Conservation (phyloP, 176 grass and related monocot genomes). For the Oryza australiensis region DNA sequence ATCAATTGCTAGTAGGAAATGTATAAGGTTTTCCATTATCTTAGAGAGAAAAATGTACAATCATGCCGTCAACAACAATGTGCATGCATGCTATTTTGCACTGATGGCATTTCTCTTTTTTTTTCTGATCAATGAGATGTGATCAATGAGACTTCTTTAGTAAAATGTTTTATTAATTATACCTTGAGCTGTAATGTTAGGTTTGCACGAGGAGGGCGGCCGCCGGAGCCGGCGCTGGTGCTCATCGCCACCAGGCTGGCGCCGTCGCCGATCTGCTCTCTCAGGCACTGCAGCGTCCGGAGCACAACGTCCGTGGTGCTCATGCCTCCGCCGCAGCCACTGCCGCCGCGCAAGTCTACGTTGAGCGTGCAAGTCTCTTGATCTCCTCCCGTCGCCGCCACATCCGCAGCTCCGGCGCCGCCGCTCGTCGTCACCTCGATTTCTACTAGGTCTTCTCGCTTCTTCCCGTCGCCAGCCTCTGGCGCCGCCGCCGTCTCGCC, state of each 20-base stretch:
- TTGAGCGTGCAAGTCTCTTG: constrained; percentile 44
- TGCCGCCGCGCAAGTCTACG: constrained; percentile 31
- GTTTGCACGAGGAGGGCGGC: neutral
- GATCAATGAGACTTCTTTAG: neutral
- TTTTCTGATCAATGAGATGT: neutral
- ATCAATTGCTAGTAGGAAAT: neutral
- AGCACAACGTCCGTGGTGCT: constrained; percentile 52
- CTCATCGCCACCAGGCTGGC: constrained; percentile 54
- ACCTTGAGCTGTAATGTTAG: constrained; percentile 62
- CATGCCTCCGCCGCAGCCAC: neutral
- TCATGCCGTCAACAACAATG: neutral
- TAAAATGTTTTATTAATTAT: neutral
- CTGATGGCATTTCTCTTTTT: no score
- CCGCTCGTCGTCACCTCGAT: constrained; percentile 48
- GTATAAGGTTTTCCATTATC: neutral
- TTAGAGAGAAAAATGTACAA: neutral
- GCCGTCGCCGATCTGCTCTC: constrained; percentile 33
- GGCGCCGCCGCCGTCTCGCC: neutral
- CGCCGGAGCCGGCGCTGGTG: constrained; percentile 14
- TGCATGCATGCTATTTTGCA: no score
- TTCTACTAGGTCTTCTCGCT: constrained; percentile 22
- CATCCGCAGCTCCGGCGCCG: neutral
- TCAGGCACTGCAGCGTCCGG: constrained; percentile 54
- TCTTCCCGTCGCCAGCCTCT: neutral
- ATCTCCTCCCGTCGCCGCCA: constrained; percentile 8